Base-by-base conservation (phyloP, 2,329 filamentous ascomycete species). In the Gliomastix tumulicola region DNA sequence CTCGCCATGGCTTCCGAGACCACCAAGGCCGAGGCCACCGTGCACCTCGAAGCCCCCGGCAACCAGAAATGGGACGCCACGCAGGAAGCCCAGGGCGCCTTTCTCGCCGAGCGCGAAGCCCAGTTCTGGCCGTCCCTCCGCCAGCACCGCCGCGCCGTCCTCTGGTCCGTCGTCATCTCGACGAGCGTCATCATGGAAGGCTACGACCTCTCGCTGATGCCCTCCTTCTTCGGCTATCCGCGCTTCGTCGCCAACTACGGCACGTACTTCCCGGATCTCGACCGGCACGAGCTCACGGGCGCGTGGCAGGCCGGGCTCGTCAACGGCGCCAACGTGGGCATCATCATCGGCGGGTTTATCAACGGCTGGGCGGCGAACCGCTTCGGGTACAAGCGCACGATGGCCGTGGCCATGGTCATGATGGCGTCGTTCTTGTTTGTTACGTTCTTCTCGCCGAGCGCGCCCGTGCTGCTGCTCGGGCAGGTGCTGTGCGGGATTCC, bases 281-380 rank as follows among this genome's bases (percentile, higher is more conserved):
- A 31, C 22, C n/a, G 23, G 1, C 71, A 71, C 40, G 54, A 71
- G 40, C 50, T 76, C 34, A 62, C 65, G 2, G 65, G 67, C 3
- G 53, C 62, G 1, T 76, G 73, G 73, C 71, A 76, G 48, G 61
- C 68, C 3, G 69, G 63, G 7, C 52, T 76, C 4, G 61, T 58
- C 30, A 73, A 71, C 32, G 71, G 63, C 9, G 59, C 65, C 0
- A 56, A 64, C 5, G 61, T 61, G 4, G 73, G 73, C 11, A 59
- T 41, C 23, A 42, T 49, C 25, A 37, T 49, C 13, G 47, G 48
- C 5, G 32, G 41, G 11, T 41, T 46, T 18, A 30, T 39, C 10
- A 44, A 45, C 11, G 48, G 47, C 13, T 44, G 35, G 21, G 32
- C 40, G 13, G 34, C 43, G 7, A 41, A 44, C 11, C 34, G 41